Conservation (phyloP, 257 asterid genomes). For the Nicotiana noctiflora region DNA sequence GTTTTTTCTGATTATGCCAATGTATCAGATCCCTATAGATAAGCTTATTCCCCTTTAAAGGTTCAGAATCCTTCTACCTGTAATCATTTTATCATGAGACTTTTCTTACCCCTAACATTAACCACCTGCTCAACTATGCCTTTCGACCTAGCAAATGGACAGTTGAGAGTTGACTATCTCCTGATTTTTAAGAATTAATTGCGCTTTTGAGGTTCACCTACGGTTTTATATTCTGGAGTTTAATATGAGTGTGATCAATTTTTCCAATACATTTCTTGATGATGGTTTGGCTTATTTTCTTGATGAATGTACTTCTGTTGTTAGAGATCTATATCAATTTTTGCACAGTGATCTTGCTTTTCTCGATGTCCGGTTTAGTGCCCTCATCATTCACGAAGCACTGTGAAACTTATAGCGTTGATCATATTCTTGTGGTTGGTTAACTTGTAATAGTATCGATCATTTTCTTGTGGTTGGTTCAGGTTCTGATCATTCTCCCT, state of each 20-base stretch:
- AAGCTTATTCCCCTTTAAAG: neutral
- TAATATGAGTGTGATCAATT: neutral
- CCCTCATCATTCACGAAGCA: neutral
- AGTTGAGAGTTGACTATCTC: neutral
- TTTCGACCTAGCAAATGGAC: neutral
- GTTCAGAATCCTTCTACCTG: neutral
- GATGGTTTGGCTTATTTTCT: neutral
- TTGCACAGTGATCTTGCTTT: neutral
- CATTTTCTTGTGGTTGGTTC: conserved; percentile 16
- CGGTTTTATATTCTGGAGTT: neutral
- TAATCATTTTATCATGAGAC: neutral
- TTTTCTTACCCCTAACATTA: neutral
- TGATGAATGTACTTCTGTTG: neutral
- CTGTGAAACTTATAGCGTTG: neutral
- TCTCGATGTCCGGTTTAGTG: neutral
- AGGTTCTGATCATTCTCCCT: conserved; percentile 87
- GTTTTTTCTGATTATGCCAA: neutral
- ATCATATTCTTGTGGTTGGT: neutral
- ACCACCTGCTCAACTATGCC: neutral
- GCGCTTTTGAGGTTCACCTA: neutral
- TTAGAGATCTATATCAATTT: neutral
- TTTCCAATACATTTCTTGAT: neutral
- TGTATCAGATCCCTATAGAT: neutral
- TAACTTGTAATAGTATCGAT: neutral
- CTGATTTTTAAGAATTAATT: neutral